Conservation (phyloP, 179 eudicot species). For the Patellifolia procumbens region DNA sequence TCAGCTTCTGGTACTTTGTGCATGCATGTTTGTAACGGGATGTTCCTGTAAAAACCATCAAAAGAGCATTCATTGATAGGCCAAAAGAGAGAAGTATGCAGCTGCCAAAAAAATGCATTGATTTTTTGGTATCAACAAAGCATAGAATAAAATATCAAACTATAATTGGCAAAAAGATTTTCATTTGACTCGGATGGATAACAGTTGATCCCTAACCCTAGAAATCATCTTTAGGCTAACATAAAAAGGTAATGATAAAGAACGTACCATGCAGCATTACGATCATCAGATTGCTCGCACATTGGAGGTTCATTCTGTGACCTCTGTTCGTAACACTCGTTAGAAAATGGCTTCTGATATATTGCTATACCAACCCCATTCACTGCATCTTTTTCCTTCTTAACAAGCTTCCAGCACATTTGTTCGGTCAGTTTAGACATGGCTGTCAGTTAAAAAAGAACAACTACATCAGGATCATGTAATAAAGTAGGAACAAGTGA, state of each 20-base stretch:
- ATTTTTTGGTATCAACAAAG: not conserved
- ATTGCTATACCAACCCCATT: conserved; percentile 78
- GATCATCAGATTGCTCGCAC: conserved; percentile 80
- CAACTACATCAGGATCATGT: conserved; percentile 18
- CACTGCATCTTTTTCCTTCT: conserved; percentile 63
- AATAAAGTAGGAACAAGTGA: not conserved
- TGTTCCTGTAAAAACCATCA: conserved; percentile 45
- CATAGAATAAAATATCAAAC: not conserved
- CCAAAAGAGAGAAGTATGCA: not conserved
- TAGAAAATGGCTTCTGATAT: conserved; percentile 67
- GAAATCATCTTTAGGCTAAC: not conserved
- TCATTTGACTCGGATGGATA: too few relatives aligned
- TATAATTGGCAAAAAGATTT: too few relatives aligned
- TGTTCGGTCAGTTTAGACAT: conserved; percentile 74
- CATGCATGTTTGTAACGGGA: conserved; percentile 77
- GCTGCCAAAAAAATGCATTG: not conserved
- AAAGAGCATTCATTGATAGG: not conserved
- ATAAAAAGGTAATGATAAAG: not conserved
- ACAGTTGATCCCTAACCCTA: not conserved
- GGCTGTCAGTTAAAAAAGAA: conserved; percentile 47
- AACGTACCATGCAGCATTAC: conserved; percentile 82
- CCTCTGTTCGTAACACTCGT: conserved; percentile 79
- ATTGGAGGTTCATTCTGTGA: conserved; percentile 65
- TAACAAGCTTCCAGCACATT: conserved; percentile 86
- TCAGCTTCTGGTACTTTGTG: conserved; percentile 65